These are phyloP conservation scores for Camptophora hylomeconis DNA, from an alignment of 2,329 filamentous ascomycete species.

Conservation along the genomic window DNA sequence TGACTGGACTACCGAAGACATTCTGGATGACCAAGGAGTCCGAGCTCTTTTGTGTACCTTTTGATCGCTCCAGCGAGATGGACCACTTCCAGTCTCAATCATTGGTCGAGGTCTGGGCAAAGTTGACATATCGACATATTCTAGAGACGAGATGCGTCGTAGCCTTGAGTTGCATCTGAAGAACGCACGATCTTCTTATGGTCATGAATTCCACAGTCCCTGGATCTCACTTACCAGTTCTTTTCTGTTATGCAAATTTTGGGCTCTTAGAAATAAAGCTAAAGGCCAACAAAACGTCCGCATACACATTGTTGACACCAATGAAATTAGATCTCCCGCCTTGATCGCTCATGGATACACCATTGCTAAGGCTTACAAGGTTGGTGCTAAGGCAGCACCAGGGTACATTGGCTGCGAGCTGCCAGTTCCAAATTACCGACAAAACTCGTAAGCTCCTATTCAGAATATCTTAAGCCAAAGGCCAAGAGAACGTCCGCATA, in stretches of 20 bases:
- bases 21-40: too few species aligned
- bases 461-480: background rate
- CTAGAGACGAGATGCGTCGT: background rate
- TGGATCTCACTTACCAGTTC: slow-evolving; percentile 1
- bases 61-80: background rate
- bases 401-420: too few species aligned
- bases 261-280: background rate
- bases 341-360: background rate
- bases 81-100: background rate
- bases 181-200: background rate
- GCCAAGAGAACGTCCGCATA: too few species aligned
- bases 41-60: too few species aligned
- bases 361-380: background rate
- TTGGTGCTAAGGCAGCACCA: background rate
- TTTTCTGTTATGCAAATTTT: background rate
- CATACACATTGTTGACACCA: background rate
- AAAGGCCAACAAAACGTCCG: background rate
- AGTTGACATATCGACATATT: background rate
- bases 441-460: background rate
- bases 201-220: too few species aligned
- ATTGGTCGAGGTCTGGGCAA: slow-evolving; percentile 1
- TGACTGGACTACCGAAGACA: too few species aligned
- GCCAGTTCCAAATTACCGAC: too few species aligned
- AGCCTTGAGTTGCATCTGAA: background rate
- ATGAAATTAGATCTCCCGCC: background rate